Base-by-base conservation (phyloP, 768 basidiomycete genomes). In the Mycena rosella region DNA sequence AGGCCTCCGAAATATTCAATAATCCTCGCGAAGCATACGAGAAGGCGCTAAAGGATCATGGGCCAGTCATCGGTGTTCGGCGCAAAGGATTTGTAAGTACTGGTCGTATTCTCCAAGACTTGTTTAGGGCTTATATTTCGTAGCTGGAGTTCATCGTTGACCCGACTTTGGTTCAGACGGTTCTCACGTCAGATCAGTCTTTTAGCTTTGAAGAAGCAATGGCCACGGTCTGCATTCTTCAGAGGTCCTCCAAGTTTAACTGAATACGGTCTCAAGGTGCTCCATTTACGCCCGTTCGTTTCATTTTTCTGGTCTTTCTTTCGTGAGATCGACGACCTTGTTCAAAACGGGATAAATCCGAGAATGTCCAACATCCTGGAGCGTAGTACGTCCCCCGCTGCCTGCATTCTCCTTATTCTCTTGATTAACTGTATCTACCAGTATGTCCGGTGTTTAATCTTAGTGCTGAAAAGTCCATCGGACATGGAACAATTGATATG, bases 121-220 rank as follows among this genome's bases (percentile, higher is more conserved):
- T 20, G 32, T 22, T 51, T 1, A 40, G 9, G 18, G 11, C 32
- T 29, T 20, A 29, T 15, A 29, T 13, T n/a, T 38, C 22, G 13
- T 56, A 80, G 79, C 72, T 80, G 7, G 79, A 80, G 68, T 80
- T 78, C 61, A 76, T 80, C 58, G 75, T 79, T n/a, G 72, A 75
- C 24, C 69, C 74, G 14, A 71, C 72, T 13, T 71, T 75, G 32
- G 73, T 75, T 18, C 72, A 76, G 29, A 65, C 75, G 34, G 73
- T 79, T 9, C 72, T 79, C 51, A 76, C 74, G 3, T 73, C 74
- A n/a, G 74, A 79, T 49, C 72, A 72, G 18, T 57, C 73, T 0
- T 78, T 78, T 62, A 79, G 79, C 59, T 79, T 80, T 54, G 79
- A 80, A 65, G 64, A 75, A 42, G 79, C 77, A 3, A 75, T 74